Base-by-base conservation (phyloP, 495 filamentous ascomycete species). In the Hypoxylon perforatum region DNA sequence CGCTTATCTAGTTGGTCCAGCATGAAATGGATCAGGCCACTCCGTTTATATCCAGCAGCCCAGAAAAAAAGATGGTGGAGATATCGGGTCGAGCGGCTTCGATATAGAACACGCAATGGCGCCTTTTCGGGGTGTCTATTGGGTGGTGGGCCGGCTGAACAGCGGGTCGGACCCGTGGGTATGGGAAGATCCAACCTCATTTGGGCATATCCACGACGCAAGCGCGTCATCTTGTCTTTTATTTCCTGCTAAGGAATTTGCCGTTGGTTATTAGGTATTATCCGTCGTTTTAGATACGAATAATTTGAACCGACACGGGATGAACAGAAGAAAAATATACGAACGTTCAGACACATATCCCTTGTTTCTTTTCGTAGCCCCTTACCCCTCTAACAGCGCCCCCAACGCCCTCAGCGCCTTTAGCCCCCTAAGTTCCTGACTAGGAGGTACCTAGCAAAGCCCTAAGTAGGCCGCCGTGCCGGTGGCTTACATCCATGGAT, bases 161-260 rank as follows among this genome's bases (percentile, higher is more conserved):
- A 14, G 38, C 44, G 65, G 65, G 36, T 46, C 48, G 33, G 54
- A 56, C 53, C 58, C 65, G 58, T 21, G 30, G 42, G 17, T 25
- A 44, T 38, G 14, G 15, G 58, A 45, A 50, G 17, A 59, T 58
- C 59, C 48, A 36, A 45, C 49, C 30, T 44, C 22, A 55, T 63
- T 69, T 55, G 50, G 60, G 23, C 42, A 41, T 10, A 42, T 23
- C 22, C 19, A 25, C 41, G 21, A 42, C 25, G 50, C 12, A 51
- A 60, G 44, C 64, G 46, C 65, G 65, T 69, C 65, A 69, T 63
- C 60, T 35, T 30, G 62, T 67, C 18, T 7, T 50, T 35, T 38
- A n/a, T 38, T 47, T 47, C 25, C 25, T 7, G 21, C 11, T 23
- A 21, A 47, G 14, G 21, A 47, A 21, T n/a, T n/a, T n/a, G n/a